Evolutionary conservation across 1,139 yeast species (phyloP).

Genomic region (Nakaseomyces delphensis): DNA sequence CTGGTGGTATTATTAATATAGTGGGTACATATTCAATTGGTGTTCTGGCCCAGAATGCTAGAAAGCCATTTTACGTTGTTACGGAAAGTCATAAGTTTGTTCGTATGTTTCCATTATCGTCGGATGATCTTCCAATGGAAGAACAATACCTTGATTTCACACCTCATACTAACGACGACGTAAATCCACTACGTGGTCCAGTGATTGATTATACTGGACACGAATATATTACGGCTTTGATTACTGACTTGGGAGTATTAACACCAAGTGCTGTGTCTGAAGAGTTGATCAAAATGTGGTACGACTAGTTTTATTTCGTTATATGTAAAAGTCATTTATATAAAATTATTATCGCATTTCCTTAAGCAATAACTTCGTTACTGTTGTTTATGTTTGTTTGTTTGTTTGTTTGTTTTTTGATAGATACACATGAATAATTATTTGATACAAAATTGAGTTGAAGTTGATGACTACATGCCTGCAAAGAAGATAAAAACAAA

Average conservation of each 20-base stretch:
- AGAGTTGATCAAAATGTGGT: constrained; percentile 96
- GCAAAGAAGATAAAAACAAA: too few species aligned
- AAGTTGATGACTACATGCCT: too few species aligned
- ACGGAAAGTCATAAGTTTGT: constrained; percentile 96
- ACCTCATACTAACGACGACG: constrained; percentile 29
- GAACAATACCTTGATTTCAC: constrained; percentile 38
- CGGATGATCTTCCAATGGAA: constrained; percentile 78
- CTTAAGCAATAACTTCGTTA: too few species aligned
- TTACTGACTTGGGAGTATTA: constrained; percentile 91
- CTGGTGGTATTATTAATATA: constrained; percentile 95
- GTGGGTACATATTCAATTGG: constrained; percentile 95
- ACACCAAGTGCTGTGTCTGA: constrained; percentile 98
- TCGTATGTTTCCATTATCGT: constrained; percentile 87
- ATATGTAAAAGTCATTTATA: too few species aligned
- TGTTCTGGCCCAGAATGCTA: constrained; percentile 80
- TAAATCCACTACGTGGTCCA: constrained; percentile 38
- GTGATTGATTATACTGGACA: constrained; percentile 90
- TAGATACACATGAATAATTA: too few species aligned
- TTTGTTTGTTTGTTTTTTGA: too few species aligned
- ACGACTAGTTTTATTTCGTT: constrained; percentile 42
- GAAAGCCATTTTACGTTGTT: constrained; percentile 89
- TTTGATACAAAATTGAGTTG: too few species aligned
- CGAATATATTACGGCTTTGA: constrained; percentile 87
- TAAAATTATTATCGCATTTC: neutral
- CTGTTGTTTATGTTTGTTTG: too few species aligned